Conservation (phyloP, 176 grass and related monocot genomes). For the Pontederia paniculata region DNA sequence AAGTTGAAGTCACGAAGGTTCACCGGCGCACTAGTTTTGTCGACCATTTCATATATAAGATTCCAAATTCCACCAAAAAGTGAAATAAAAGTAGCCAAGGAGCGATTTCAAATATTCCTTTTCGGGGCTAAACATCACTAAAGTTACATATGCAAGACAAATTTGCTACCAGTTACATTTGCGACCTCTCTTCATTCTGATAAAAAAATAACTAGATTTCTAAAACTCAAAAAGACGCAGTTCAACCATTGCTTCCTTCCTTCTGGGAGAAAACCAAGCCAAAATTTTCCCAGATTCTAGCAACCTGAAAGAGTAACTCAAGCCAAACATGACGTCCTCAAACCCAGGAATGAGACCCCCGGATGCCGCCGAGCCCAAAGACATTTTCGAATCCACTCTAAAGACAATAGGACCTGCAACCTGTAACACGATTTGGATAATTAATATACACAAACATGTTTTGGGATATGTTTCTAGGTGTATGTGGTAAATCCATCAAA, state of each 20-base stretch:
- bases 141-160: too few species aligned
- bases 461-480: background rate
- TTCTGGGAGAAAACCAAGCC: slow-evolving; percentile 25
- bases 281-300: slow-evolving; percentile 27
- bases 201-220: background rate
- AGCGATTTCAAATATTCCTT: too few species aligned
- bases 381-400: slow-evolving; percentile 14
- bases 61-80: too few species aligned
- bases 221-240: slow-evolving; percentile 23
- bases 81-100: too few species aligned
- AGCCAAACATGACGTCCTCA: slow-evolving; percentile 23
- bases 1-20: too few species aligned
- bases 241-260: slow-evolving; percentile 31
- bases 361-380: slow-evolving; percentile 1
- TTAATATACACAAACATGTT: background rate
- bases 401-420: slow-evolving; percentile 21
- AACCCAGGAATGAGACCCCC: background rate
- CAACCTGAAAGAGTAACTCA: slow-evolving; percentile 23
- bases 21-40: too few species aligned
- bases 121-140: too few species aligned
- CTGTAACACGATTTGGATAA: background rate
- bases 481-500: too few species aligned
- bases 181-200: too few species aligned
- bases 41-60: too few species aligned
- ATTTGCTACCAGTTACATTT: too few species aligned